These are phyloP conservation scores for Hymenoscyphus salicellus DNA, from an alignment of 2,329 filamentous ascomycete genomes.

Conservation along the genomic window DNA sequence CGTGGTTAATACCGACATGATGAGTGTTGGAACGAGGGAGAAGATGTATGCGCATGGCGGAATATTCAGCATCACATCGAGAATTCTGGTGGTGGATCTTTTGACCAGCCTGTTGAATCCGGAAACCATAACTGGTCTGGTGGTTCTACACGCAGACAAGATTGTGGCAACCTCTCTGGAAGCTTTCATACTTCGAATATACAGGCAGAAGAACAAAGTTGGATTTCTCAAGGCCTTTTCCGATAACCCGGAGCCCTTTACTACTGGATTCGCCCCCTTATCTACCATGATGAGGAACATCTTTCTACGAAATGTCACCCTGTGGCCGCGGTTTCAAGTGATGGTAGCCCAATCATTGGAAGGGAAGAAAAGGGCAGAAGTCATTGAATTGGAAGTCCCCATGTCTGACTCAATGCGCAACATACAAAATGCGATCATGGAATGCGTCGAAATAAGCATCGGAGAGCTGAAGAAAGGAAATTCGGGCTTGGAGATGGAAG, in stretches of 20 bases:
- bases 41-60: constrained; percentile 89
- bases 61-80: constrained; percentile 92
- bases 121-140: constrained; percentile 78
- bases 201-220: constrained; percentile 86
- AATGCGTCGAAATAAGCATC: constrained; percentile 94
- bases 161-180: constrained; percentile 84
- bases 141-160: constrained; percentile 85
- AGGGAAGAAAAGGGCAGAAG: constrained; percentile 88
- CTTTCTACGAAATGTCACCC: constrained; percentile 80
- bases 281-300: constrained; percentile 89
- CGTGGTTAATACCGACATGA: constrained; percentile 91
- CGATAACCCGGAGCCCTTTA: constrained; percentile 88
- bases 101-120: constrained; percentile 79
- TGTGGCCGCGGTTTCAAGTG: constrained; percentile 93
- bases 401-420: constrained; percentile 94
- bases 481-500: constrained; percentile 86
- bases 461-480: constrained; percentile 91
- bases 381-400: constrained; percentile 91
- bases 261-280: constrained; percentile 81
- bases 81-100: constrained; percentile 91
- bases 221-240: constrained; percentile 97
- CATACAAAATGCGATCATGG: constrained; percentile 91
- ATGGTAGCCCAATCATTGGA: constrained; percentile 86
- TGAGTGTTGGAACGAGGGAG: constrained; percentile 80
- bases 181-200: constrained; percentile 92